Base-by-base conservation (phyloP, 805 yeast genomes). In the Pichia nanzhaoensis region DNA sequence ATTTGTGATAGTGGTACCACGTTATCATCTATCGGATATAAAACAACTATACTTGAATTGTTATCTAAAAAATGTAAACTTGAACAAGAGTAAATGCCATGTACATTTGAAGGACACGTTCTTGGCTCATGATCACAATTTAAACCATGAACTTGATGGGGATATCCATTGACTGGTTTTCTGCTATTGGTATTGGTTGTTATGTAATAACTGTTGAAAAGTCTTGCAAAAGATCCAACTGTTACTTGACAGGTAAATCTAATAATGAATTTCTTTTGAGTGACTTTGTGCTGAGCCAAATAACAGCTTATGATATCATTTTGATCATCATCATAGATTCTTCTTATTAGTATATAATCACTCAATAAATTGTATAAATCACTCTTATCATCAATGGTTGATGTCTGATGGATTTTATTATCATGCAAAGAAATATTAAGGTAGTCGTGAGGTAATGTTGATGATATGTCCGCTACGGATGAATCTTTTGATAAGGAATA, bases 311-410 rank as follows among this genome's bases (percentile, higher is more conserved):
- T 43, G 4, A 38, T 16, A 43, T 49, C 55, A 12, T 48, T 45
- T 1, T 39, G 21, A 8, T 44, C 56, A 14, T 46, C 43, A 19
- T 20, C 21, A 19, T 21, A 17, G 4, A 42, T 24, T 42, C 41
- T 49, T 24, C 34, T 39, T 13, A 75, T n/a, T 12, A 51, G 20
- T 2, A 8, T 34, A 33, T 39, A 51, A 6, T 37, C 39, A 1
- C 38, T 42, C 19, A 44, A 8, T 3, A 49, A 13, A 17, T 34
- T 22, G 10, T 37, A 38, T 22, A 51, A n/a, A 1, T 4, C 13
- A 21, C 12, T 21, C 5, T 9, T 10, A 17, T 22, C 36, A 6
- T 30, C 39, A 9, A 33, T 7, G 16, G 32, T 18, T 8, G 24
- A 5, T 5, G 32, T 18, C 13, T 21, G 24, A 4, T 14, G 16